Conservation (phyloP, 2,329 filamentous ascomycete genomes). For the Arthrobotrys megalospora region DNA sequence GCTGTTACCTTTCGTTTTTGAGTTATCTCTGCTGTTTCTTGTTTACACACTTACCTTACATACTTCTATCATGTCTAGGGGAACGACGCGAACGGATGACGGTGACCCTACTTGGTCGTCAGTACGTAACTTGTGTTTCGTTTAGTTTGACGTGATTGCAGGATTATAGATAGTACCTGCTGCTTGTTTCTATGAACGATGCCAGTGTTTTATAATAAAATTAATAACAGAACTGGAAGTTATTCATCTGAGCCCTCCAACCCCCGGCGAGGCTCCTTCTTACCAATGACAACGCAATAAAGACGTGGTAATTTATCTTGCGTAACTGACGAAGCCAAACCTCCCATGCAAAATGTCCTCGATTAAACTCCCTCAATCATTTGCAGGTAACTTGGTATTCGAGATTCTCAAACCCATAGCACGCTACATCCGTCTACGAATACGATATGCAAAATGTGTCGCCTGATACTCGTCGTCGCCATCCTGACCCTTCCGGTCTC, state of each 20-base stretch:
- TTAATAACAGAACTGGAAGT: neutral
- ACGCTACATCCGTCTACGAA: neutral
- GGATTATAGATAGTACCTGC: neutral
- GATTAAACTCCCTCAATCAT: slow-evolving; percentile 18
- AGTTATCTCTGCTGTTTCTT: neutral
- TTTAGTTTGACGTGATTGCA: slow-evolving; percentile 16
- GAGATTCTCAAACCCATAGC: neutral
- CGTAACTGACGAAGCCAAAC: neutral
- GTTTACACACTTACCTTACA: slow-evolving; percentile 48
- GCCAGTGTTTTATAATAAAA: neutral
- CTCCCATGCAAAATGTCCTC: slow-evolving; percentile 4
- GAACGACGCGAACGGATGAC: slow-evolving; percentile 45
- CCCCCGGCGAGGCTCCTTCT: neutral
- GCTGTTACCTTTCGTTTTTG: slow-evolving; percentile 23
- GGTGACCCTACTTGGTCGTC: slow-evolving; percentile 4
- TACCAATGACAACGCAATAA: neutral
- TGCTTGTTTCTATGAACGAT: slow-evolving; percentile 4
- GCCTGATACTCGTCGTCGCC: neutral
- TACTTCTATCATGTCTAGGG: slow-evolving; percentile 49
- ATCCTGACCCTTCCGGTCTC: neutral
- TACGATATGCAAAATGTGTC: neutral
- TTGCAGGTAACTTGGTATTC: neutral
- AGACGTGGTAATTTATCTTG: slow-evolving; percentile 1
- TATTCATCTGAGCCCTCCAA: neutral
- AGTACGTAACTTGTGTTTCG: slow-evolving; percentile 30